phyloP scores from a whole-genome alignment of 805 yeast species.

The Scheffersomyces spartinae region DNA sequence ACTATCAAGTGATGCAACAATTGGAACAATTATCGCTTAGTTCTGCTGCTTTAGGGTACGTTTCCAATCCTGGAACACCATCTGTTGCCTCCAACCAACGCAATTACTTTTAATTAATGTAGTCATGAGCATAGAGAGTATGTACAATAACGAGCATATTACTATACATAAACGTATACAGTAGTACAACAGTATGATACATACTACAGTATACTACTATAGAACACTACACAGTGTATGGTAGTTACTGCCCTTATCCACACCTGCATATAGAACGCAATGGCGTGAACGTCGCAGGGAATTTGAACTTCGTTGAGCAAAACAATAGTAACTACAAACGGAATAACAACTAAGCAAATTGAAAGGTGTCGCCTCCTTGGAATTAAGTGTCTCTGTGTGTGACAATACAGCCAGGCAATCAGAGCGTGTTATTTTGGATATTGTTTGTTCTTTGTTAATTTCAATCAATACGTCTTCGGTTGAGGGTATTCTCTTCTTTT shows the following conservation, averaged over 20 bases:
- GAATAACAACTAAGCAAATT: no score
- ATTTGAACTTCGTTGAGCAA: no score
- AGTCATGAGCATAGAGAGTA: background rate
- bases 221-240: slow-evolving; percentile 1
- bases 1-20: slow-evolving; percentile 33
- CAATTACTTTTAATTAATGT: slow-evolving; percentile 2
- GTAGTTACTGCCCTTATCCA: background rate
- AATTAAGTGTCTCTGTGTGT: no score
- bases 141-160: slow-evolving; percentile 3
- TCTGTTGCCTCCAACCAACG: slow-evolving; percentile 11
- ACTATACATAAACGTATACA: slow-evolving; percentile 3
- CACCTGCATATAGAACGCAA: background rate
- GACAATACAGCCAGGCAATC: no score
- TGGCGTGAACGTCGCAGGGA: no score
- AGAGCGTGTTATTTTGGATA: no score
- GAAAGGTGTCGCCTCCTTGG: no score
- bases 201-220: slow-evolving; percentile 3
- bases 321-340: no score
- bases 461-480: no score
- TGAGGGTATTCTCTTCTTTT: no score
- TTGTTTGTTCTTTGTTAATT: no score
- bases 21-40: slow-evolving; percentile 34
- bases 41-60: slow-evolving; percentile 36
- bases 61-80: slow-evolving; percentile 33
- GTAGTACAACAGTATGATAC: slow-evolving; percentile 2